phyloP scores from a whole-genome alignment of 225 moss, liverwort and hornwort genomes.

The Polytrichum commune region DNA sequence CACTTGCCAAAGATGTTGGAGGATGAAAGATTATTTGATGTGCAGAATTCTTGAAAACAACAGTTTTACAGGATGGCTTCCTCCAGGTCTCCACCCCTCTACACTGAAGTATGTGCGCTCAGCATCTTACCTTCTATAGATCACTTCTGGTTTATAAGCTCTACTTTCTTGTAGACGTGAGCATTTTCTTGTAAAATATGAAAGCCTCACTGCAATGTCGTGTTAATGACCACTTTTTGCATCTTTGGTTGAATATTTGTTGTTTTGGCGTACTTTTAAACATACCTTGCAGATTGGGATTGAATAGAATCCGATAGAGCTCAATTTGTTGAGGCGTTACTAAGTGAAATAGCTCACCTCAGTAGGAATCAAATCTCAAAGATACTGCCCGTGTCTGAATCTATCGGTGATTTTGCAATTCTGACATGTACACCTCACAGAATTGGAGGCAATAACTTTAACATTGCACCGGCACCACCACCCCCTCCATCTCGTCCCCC shows the following conservation, averaged over 20 bases:
- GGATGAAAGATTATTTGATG: slow-evolving; percentile 1
- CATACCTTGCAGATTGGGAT: no score
- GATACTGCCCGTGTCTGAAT: not conserved
- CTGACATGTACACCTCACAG: slow-evolving; percentile 20
- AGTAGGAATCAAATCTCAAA: no score
- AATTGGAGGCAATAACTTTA: slow-evolving; percentile 57
- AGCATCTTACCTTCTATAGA: not conserved
- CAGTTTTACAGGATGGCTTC: slow-evolving; percentile 65
- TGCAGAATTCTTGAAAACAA: slow-evolving; percentile 70
- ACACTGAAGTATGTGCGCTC: slow-evolving; percentile 41
- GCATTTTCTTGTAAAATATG: no score
- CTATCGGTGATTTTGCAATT: not conserved
- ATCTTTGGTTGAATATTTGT: no score
- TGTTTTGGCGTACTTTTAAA: no score
- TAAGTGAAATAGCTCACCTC: no score
- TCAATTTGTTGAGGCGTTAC: no score
- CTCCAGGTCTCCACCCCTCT: slow-evolving; percentile 35
- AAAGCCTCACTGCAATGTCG: no score
- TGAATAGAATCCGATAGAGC: no score
- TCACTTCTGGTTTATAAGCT: no score
- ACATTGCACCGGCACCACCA: slow-evolving; percentile 45
- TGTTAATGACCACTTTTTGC: no score
- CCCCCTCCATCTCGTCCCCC: slow-evolving; percentile 27
- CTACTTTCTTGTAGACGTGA: no score
- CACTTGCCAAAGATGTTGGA: not conserved